phyloP scores from a whole-genome alignment of 305 asterid species.

The Fraxinus platypoda region DNA sequence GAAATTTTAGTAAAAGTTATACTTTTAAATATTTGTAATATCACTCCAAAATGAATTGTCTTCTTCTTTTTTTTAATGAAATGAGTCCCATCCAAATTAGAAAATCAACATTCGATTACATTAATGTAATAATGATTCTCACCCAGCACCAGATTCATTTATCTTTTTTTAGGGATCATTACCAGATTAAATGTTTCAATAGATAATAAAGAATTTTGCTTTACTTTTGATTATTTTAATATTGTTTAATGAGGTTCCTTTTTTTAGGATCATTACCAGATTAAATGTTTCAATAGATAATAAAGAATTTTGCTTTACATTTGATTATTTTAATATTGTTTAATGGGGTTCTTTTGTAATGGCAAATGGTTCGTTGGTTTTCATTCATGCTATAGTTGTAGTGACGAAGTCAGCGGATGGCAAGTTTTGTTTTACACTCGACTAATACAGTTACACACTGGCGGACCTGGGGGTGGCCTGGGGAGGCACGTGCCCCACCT shows the following conservation, averaged over 20 bases:
- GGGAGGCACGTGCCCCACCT: too few relatives aligned
- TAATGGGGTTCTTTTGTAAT: background rate
- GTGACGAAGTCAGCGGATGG: too few relatives aligned
- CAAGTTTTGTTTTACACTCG: too few relatives aligned
- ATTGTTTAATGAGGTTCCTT: background rate
- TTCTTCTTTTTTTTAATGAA: background rate
- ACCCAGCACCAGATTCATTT: background rate
- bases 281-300: background rate
- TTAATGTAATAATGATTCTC: background rate
- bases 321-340: background rate
- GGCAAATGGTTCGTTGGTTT: background rate
- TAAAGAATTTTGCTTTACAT: background rate
- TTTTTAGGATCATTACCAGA: background rate
- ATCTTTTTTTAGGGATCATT: background rate
- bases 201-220: background rate
- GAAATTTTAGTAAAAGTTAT: too few relatives aligned
- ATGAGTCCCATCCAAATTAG: background rate
- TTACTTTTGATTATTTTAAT: background rate
- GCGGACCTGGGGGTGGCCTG: too few relatives aligned
- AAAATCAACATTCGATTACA: background rate
- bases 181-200: background rate
- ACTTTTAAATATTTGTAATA: background rate
- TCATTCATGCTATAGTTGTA: background rate
- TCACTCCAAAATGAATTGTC: background rate
- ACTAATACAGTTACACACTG: too few relatives aligned